These are phyloP conservation scores for Ceratocystis ficicola DNA, from an alignment of 2,329 filamentous ascomycete genomes.

Conservation along the genomic window DNA sequence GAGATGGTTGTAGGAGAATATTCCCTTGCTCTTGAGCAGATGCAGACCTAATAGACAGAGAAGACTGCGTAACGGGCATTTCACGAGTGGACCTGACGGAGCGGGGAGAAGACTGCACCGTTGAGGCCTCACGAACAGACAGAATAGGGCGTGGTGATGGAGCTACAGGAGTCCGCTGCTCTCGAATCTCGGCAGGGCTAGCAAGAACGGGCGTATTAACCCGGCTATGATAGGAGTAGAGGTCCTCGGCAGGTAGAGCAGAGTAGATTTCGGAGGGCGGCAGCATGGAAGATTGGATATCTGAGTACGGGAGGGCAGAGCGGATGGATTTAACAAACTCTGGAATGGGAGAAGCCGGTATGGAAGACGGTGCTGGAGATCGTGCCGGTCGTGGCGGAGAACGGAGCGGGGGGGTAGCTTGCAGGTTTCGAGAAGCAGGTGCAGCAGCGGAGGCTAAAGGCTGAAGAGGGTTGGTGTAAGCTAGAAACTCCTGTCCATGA, in stretches of 20 bases:
- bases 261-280: conserved; percentile 15
- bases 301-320: conserved; percentile 12
- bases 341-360: conserved; percentile 6
- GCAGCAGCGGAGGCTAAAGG: background rate
- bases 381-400: conserved; percentile 11
- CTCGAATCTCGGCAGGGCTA: conserved; percentile 13
- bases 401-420: background rate
- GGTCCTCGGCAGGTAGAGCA: conserved; percentile 8
- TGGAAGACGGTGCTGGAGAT: conserved; percentile 12
- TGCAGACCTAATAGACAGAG: background rate
- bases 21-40: background rate
- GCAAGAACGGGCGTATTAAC: conserved; percentile 17
- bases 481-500: conserved; percentile 12
- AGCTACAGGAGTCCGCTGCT: conserved; percentile 6
- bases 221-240: conserved; percentile 2
- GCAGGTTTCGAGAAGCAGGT: background rate
- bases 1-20: background rate
- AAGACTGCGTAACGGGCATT: background rate
- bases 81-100: background rate
- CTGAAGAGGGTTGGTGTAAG: conserved; percentile 11
- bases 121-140: background rate
- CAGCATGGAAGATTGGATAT: conserved; percentile 15
- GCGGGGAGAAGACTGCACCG: conserved; percentile 1
- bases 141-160: background rate
- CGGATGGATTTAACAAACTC: conserved; percentile 9